phyloP scores from a whole-genome alignment of 2,329 filamentous ascomycete genomes.

The Trichoderma citrinoviride region DNA sequence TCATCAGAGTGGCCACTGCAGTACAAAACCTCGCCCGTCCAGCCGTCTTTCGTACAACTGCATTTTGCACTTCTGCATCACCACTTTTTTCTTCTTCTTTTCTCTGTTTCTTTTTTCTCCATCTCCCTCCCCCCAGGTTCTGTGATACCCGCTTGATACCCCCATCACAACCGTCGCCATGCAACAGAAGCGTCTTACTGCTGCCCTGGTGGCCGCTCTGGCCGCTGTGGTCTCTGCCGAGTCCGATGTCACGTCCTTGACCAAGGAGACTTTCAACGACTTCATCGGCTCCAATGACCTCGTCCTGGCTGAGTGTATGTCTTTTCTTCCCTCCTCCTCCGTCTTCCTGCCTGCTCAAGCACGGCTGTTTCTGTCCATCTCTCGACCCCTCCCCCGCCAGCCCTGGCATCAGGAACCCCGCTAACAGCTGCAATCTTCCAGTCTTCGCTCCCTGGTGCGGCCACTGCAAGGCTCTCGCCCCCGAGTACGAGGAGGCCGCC shows the following conservation, averaged over 20 bases:
- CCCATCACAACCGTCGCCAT: conserved; percentile 37
- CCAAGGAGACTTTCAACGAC: conserved; percentile 79
- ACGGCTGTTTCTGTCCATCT: not conserved
- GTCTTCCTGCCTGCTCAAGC: not conserved
- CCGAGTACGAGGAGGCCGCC: conserved; percentile 85
- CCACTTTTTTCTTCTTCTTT: conserved; percentile 12
- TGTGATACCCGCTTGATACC: conserved; percentile 6
- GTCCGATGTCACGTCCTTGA: conserved; percentile 83
- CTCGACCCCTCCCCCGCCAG: not conserved
- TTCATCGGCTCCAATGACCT: conserved; percentile 85
- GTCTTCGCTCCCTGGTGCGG: conserved; percentile 97
- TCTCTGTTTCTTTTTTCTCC: conserved; percentile 3
- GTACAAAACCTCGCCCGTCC: conserved; percentile 37
- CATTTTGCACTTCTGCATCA: conserved; percentile 25
- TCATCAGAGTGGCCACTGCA: conserved; percentile 18
- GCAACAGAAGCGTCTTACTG: conserved; percentile 51
- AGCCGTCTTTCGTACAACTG: conserved; percentile 29
- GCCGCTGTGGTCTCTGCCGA: conserved; percentile 60
- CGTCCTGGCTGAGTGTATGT: conserved; percentile 89
- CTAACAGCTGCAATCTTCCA: conserved; percentile 43
- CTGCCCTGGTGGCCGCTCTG: conserved; percentile 54
- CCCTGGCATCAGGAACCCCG: conserved; percentile 7
- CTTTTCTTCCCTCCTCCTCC: not conserved
- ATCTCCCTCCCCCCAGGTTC: not conserved
- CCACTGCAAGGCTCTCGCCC: conserved; percentile 97